Evolutionary conservation across 1,284 basidiomycete genomes (phyloP).

Genomic region (Melanopsichium pennsylvanicum): DNA sequence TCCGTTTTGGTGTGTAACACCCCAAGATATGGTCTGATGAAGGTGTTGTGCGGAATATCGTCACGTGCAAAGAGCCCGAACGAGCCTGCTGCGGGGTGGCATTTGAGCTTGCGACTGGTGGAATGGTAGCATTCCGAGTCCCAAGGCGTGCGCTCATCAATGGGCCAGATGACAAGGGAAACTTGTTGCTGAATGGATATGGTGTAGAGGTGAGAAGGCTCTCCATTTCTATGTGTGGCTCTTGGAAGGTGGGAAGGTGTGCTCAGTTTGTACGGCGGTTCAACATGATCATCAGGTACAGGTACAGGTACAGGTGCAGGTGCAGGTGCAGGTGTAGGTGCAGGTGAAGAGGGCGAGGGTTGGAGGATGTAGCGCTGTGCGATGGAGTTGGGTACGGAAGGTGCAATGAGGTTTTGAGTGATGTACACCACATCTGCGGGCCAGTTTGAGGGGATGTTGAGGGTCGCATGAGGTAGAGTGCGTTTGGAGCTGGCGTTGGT

Average conservation of each 20-base stretch:
- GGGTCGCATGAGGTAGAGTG: not conserved
- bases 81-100: slow-evolving; percentile 83
- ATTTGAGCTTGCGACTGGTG: slow-evolving; percentile 19
- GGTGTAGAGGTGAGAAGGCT: slow-evolving; percentile 6
- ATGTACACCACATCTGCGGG: slow-evolving; percentile 26
- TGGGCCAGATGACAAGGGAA: slow-evolving; percentile 11
- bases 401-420: slow-evolving; percentile 29
- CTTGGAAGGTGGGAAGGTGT: slow-evolving; percentile 4
- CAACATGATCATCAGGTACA: too few relatives aligned
- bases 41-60: slow-evolving; percentile 74
- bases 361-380: slow-evolving; percentile 24
- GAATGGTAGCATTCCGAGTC: slow-evolving; percentile 28
- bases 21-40: slow-evolving; percentile 83
- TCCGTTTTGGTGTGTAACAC: slow-evolving; percentile 81
- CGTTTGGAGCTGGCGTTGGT: not conserved
- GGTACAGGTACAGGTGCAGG: too few relatives aligned
- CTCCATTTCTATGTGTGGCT: slow-evolving; percentile 27
- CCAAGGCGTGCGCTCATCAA: slow-evolving; percentile 20
- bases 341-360: not conserved
- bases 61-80: slow-evolving; percentile 79
- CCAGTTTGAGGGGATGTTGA: slow-evolving; percentile 21
- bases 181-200: slow-evolving; percentile 13
- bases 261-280: too few relatives aligned
- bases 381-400: slow-evolving; percentile 10
- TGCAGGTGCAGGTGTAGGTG: too few relatives aligned